Evolutionary conservation across 23 red algal species (phyloP).

Genomic region (Chondrus crispus): DNA sequence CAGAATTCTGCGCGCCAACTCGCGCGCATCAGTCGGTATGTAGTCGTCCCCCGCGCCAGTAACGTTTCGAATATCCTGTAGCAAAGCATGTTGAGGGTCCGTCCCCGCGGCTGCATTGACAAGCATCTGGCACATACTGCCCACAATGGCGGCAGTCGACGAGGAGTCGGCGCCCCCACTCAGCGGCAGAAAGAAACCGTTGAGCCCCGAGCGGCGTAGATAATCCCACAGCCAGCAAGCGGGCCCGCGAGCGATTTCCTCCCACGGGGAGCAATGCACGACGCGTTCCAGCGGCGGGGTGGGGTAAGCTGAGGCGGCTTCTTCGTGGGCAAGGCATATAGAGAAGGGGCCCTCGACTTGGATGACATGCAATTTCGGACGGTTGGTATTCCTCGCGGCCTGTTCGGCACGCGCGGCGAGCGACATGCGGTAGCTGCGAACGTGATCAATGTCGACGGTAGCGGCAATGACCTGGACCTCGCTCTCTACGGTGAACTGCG

Average conservation of each 20-base stretch:
- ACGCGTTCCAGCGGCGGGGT: slow-evolving; percentile 1
- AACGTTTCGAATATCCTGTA: slow-evolving; percentile 78
- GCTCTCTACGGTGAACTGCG: slow-evolving; percentile 71
- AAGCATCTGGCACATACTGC: slow-evolving; percentile 92
- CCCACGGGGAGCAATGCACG: slow-evolving; percentile 25
- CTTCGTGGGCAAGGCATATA: neutral
- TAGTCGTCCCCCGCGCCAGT: slow-evolving; percentile 40
- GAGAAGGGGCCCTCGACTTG: neutral
- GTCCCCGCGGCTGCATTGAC: slow-evolving; percentile 21
- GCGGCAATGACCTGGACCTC: slow-evolving; percentile 77
- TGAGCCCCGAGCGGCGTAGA: slow-evolving; percentile 72
- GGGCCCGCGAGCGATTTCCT: slow-evolving; percentile 96
- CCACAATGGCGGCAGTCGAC: slow-evolving; percentile 91
- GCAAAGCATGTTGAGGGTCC: slow-evolving; percentile 19
- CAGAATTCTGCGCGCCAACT: slow-evolving; percentile 73
- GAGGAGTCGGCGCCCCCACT: slow-evolving; percentile 92
- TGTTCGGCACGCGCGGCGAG: slow-evolving; percentile 72
- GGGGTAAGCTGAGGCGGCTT: neutral
- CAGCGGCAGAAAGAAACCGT: slow-evolving; percentile 91
- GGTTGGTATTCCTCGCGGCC: slow-evolving; percentile 32
- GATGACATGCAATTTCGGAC: neutral
- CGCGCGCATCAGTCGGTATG: slow-evolving; percentile 59
- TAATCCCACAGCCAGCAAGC: slow-evolving; percentile 99
- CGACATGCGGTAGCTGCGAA: slow-evolving; percentile 47
- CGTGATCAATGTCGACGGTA: slow-evolving; percentile 76